Conservation (phyloP, 495 filamentous ascomycete species). For the Penicillium riverlandense region DNA sequence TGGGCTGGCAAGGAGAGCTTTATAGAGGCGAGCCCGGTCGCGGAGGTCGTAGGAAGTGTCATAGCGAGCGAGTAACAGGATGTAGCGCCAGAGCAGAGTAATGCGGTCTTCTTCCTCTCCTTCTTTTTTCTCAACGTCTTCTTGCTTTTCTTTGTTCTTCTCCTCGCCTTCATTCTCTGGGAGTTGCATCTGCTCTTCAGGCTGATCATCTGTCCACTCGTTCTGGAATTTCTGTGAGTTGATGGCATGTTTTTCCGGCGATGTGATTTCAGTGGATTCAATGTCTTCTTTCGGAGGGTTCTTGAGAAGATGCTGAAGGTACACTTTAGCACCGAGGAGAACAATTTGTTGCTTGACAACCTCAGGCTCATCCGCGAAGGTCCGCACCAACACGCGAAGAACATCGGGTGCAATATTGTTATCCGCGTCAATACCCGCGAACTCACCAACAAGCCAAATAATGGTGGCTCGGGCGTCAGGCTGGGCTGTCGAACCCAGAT, state of each 20-base stretch:
- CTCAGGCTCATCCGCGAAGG: constrained; percentile 77
- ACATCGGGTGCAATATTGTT: constrained; percentile 91
- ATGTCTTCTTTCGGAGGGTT: constrained; percentile 42
- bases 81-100: constrained; percentile 72
- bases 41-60: constrained; percentile 92
- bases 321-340: constrained; percentile 87
- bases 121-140: constrained; percentile 29
- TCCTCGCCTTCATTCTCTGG: constrained; percentile 22
- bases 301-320: constrained; percentile 67
- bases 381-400: constrained; percentile 78
- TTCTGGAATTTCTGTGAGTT: constrained; percentile 20
- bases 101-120: constrained; percentile 48
- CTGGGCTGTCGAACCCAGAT: constrained; percentile 76
- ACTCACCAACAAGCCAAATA: constrained; percentile 96
- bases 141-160: constrained; percentile 5
- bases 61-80: constrained; percentile 79
- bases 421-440: constrained; percentile 66
- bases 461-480: constrained; percentile 85
- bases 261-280: constrained; percentile 1
- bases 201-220: constrained; percentile 33
- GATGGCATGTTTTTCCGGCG: constrained; percentile 3
- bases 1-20: constrained; percentile 68
- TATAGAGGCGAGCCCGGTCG: constrained; percentile 82
- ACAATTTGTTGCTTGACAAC: constrained; percentile 85
- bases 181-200: constrained; percentile 23